Evolutionary conservation across 331 rosid genomes (phyloP).

Genomic region (Saraca asoca): DNA sequence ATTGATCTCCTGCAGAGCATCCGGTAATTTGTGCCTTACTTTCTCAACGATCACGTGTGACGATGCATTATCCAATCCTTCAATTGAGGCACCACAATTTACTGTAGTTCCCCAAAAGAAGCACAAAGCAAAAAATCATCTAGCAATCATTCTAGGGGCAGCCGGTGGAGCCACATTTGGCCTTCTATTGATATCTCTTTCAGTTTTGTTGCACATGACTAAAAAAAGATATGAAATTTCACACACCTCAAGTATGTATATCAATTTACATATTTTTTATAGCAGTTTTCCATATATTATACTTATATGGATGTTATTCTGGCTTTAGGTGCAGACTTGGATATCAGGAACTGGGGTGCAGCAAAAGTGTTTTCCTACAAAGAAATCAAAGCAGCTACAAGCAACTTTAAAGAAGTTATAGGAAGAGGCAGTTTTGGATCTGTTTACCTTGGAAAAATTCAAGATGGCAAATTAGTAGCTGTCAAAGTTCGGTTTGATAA

Average conservation of each 20-base stretch:
- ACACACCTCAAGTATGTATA: slow-evolving; percentile 54
- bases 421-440: slow-evolving; percentile 95
- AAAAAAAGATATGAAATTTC: slow-evolving; percentile 51
- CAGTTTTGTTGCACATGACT: slow-evolving; percentile 47
- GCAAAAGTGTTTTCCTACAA: slow-evolving; percentile 75
- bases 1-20: slow-evolving; percentile 55
- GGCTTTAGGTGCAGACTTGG: slow-evolving; percentile 48
- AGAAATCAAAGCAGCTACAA: slow-evolving; percentile 83
- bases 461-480: slow-evolving; percentile 69
- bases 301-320: slow-evolving; percentile 7
- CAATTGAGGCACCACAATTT: slow-evolving; percentile 81
- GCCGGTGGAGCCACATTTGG: slow-evolving; percentile 62
- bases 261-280: too few species aligned
- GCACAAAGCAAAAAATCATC: slow-evolving; percentile 43
- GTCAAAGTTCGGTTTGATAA: slow-evolving; percentile 90
- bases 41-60: slow-evolving; percentile 69
- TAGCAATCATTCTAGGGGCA: slow-evolving; percentile 53
- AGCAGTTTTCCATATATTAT: too few species aligned
- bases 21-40: slow-evolving; percentile 77
- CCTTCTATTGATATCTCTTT: slow-evolving; percentile 45
- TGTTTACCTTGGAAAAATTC: slow-evolving; percentile 84
- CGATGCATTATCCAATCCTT: slow-evolving; percentile 51
- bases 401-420: slow-evolving; percentile 74
- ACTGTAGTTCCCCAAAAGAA: slow-evolving; percentile 54
- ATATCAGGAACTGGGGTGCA: slow-evolving; percentile 75